These are phyloP conservation scores for Shiraia bambusicola DNA, from an alignment of 2,329 filamentous ascomycete species.

Conservation along the genomic window DNA sequence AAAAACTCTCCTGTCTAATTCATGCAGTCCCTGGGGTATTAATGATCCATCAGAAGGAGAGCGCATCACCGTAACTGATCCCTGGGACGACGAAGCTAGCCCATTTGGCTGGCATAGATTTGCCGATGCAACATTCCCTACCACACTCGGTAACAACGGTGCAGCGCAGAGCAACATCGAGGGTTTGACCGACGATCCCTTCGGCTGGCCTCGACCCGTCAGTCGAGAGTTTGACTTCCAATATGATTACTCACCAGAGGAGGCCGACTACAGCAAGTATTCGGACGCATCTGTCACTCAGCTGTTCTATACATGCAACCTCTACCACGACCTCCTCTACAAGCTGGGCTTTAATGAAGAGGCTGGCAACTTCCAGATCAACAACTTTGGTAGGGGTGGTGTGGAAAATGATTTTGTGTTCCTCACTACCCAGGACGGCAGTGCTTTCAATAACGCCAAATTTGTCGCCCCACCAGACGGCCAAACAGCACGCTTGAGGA, in stretches of 20 bases:
- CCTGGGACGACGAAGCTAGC: conserved; percentile 51
- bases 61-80: conserved; percentile 51
- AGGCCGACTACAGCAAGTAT: conserved; percentile 43
- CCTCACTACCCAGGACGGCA: conserved; percentile 59
- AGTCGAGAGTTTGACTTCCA: conserved; percentile 49
- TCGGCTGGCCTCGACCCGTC: conserved; percentile 55
- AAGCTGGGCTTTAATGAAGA: conserved; percentile 59
- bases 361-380: conserved; percentile 62
- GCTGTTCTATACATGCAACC: conserved; percentile 63
- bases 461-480: conserved; percentile 52
- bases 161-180: conserved; percentile 57
- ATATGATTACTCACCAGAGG: conserved; percentile 30
- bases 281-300: conserved; percentile 59
- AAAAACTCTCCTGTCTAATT: conserved; percentile 6
- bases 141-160: conserved; percentile 61
- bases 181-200: conserved; percentile 38
- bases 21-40: conserved; percentile 49
- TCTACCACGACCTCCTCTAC: conserved; percentile 61
- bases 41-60: conserved; percentile 57
- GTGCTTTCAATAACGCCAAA: conserved; percentile 58
- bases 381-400: conserved; percentile 59
- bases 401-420: conserved; percentile 56
- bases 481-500: conserved; percentile 56
- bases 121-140: conserved; percentile 53
- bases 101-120: conserved; percentile 58